These are phyloP conservation scores for Cryptococcus sp. DNA, from an alignment of 1,284 basidiomycete genomes.

Conservation along the genomic window DNA sequence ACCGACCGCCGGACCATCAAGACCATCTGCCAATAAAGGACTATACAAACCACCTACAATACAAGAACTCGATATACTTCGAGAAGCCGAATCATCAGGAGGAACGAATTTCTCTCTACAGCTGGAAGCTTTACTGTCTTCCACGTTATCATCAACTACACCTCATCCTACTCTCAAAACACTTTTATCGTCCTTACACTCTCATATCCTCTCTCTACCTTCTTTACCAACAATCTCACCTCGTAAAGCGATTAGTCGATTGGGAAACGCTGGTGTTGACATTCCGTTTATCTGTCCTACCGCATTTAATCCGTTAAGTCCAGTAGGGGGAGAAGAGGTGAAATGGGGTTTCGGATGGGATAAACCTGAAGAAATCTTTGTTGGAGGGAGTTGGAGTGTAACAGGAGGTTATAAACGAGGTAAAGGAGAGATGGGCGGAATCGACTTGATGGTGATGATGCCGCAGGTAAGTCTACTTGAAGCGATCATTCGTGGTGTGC, in stretches of 20 bases:
- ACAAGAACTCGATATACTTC: conserved; percentile 61
- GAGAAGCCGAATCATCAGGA: conserved; percentile 24
- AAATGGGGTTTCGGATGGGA: conserved; percentile 65
- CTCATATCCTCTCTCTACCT: conserved; percentile 57
- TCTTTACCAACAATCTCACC: conserved; percentile 58
- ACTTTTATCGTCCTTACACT: conserved; percentile 70
- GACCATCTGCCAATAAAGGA: conserved; percentile 17
- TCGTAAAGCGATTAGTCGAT: conserved; percentile 61
- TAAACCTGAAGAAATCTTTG: conserved; percentile 51
- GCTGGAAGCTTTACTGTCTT: conserved; percentile 64
- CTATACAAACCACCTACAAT: conserved; percentile 52
- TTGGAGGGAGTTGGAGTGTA: conserved; percentile 55
- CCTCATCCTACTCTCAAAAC: conserved; percentile 55
- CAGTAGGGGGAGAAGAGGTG: conserved; percentile 55
- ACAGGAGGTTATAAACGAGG: conserved; percentile 54
- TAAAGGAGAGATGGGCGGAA: conserved; percentile 57
- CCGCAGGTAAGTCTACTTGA: conserved; percentile 58
- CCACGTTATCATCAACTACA: conserved; percentile 60
- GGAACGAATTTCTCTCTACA: conserved; percentile 55
- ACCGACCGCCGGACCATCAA: conserved; percentile 28
- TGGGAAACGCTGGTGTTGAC: conserved; percentile 52
- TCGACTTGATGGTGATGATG: conserved; percentile 85
- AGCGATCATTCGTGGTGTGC: conserved; percentile 7
- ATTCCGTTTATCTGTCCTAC: conserved; percentile 55
- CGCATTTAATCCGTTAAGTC: conserved; percentile 57